Conservation (phyloP, 2,329 filamentous ascomycete genomes). For the Rutstroemia sp. region DNA sequence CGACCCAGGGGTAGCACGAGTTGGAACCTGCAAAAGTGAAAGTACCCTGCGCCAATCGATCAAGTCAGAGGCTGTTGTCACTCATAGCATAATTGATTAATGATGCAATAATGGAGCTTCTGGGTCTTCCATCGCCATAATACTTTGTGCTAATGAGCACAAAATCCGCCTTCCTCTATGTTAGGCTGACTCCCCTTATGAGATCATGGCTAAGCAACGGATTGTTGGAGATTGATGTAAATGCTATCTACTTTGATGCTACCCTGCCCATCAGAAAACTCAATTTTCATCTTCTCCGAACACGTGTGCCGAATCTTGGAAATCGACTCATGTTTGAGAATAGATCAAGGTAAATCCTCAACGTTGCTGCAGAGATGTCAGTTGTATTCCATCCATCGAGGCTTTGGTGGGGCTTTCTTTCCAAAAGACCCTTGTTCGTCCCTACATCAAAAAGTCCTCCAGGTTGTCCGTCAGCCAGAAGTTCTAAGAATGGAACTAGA, state of each 20-base stretch:
- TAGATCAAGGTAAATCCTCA: too few species aligned
- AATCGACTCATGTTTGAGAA: too few species aligned
- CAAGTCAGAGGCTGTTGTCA: not conserved
- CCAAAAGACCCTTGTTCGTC: not conserved
- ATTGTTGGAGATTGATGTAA: too few species aligned
- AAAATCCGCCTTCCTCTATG: constrained; percentile 1
- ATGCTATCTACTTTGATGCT: too few species aligned
- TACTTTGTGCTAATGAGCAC: not conserved
- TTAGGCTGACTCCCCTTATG: not conserved
- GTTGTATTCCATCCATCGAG: not conserved
- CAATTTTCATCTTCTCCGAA: too few species aligned
- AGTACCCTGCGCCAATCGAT: too few species aligned
- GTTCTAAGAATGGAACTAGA: constrained; percentile 2
- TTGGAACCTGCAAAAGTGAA: too few species aligned
- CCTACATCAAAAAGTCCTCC: not conserved
- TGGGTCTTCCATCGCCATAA: not conserved
- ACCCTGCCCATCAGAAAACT: too few species aligned
- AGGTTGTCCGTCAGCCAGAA: not conserved
- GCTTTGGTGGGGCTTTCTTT: constrained; percentile 3
- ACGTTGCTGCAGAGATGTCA: too few species aligned
- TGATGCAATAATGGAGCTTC: not conserved
- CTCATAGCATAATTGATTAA: not conserved
- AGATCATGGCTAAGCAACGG: too few species aligned
- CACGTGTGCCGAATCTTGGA: too few species aligned
- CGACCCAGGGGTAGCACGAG: too few species aligned